A percentile compares a stretch with the other conserved stretches of the same genome.
Conservation (phyloP, 2,329 filamentous ascomycete species). For the Colletotrichum tropicicola region DNA sequence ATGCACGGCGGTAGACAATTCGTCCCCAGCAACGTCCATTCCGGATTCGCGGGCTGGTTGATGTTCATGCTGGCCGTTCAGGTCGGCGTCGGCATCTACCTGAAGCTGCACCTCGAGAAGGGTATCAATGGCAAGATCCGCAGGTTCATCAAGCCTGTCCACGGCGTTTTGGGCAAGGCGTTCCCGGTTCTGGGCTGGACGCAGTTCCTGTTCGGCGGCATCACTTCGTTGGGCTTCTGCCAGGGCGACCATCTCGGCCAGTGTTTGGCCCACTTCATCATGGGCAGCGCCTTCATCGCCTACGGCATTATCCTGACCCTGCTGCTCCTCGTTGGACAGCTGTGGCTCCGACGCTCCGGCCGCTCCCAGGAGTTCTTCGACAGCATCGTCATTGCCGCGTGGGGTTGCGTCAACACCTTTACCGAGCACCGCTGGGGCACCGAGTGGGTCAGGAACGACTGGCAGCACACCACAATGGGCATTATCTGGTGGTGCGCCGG, state of each 20-base stretch:
- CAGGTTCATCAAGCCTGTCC: conserved; percentile 73
- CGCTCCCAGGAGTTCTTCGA: conserved; percentile 98
- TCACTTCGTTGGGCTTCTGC: conserved; percentile 92
- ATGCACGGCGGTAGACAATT: conserved; percentile 91
- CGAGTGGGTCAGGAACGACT: conserved; percentile 90
- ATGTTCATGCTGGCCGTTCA: conserved; percentile 84
- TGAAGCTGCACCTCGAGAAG: conserved; percentile 88
- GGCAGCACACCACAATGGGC: conserved; percentile 99
- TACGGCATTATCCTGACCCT: conserved; percentile 92
- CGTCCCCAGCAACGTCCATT: conserved; percentile 77
- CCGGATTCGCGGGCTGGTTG: conserved; percentile 79
- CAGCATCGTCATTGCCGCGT: conserved; percentile 86
- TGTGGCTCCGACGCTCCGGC: conserved; percentile 83
- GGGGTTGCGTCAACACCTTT: conserved; percentile 98
- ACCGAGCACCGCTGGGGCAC: conserved; percentile 96
- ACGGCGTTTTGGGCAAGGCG: conserved; percentile 85
- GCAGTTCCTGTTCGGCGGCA: conserved; percentile 96
- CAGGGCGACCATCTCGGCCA: conserved; percentile 91
- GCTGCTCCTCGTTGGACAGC: conserved; percentile 85
- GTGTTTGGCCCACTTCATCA: conserved; percentile 96
- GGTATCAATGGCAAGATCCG: conserved; percentile 84
- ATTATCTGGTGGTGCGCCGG: conserved; percentile 98
- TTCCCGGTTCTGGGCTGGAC: conserved; percentile 90
- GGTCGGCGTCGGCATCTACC: conserved; percentile 82
- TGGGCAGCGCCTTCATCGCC: conserved; percentile 95